Conservation (phyloP, 2,329 filamentous ascomycete genomes). For the Colletotrichum higginsianum region DNA sequence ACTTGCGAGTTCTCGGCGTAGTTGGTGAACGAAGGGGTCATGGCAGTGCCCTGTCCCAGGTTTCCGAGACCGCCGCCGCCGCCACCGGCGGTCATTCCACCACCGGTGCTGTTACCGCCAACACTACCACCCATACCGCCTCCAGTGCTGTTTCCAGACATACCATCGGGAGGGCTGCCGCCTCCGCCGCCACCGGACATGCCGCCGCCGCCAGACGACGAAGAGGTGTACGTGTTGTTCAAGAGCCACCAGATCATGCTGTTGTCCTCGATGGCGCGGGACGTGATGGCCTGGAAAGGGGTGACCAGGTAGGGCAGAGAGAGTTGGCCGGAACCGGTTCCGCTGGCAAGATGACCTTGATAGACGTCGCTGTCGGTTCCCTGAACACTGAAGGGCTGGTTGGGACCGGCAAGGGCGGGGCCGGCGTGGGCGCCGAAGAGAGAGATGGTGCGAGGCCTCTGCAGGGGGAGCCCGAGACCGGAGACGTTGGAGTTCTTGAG, state of each 20-base stretch:
- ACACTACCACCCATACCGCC: background rate
- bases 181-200: background rate
- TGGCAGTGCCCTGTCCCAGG: conserved; percentile 22
- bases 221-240: conserved; percentile 37
- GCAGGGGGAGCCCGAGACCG: conserved; percentile 69
- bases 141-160: conserved; percentile 19
- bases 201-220: conserved; percentile 24
- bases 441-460: conserved; percentile 53
- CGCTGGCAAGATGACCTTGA: conserved; percentile 30
- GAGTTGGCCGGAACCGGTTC: conserved; percentile 32
- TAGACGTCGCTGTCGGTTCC: conserved; percentile 32
- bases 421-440: conserved; percentile 33
- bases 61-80: conserved; percentile 22
- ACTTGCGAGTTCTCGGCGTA: conserved; percentile 35
- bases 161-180: conserved; percentile 15
- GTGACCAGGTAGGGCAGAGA: conserved; percentile 33
- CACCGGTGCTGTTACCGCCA: conserved; percentile 29
- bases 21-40: conserved; percentile 25
- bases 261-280: conserved; percentile 56
- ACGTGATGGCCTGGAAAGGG: conserved; percentile 34
- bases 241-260: conserved; percentile 55
- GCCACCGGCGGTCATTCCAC: conserved; percentile 5
- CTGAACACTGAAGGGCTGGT: conserved; percentile 30
- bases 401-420: conserved; percentile 20
- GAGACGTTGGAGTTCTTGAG: conserved; percentile 77